phyloP scores from a whole-genome alignment of 192 early-diverging fungal species.

The Globomyces pollinis-pini region DNA sequence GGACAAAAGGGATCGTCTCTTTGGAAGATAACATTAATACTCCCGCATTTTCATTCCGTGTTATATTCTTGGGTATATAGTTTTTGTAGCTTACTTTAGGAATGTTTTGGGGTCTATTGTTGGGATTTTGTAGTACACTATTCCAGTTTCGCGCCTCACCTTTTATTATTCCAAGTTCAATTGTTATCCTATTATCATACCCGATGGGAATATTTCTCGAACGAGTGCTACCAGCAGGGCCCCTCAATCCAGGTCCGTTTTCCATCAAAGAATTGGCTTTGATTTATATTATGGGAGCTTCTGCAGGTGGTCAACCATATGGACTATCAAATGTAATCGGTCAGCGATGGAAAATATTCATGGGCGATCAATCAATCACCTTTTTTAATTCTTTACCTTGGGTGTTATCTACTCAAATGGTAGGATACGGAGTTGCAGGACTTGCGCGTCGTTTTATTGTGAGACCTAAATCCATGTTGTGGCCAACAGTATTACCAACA shows the following conservation, averaged over 20 bases:
- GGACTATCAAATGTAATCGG: conserved; percentile 34
- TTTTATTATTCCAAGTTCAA: conserved; percentile 18
- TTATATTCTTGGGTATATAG: background rate
- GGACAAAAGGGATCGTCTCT: conserved; percentile 5
- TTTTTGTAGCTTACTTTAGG: too few species aligned
- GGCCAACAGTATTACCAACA: conserved; percentile 71
- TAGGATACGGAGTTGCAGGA: conserved; percentile 66
- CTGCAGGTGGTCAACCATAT: conserved; percentile 56
- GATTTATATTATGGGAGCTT: conserved; percentile 41
- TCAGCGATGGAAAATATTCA: conserved; percentile 11
- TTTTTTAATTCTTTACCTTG: conserved; percentile 23
- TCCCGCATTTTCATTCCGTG: background rate
- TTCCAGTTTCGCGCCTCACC: conserved; percentile 25
- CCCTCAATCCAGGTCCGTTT: conserved; percentile 41
- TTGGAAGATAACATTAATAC: conserved; percentile 1
- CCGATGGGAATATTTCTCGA: conserved; percentile 65
- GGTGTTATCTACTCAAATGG: conserved; percentile 60
- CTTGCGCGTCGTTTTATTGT: conserved; percentile 74
- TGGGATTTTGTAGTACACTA: conserved; percentile 17
- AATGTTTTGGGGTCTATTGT: conserved; percentile 14
- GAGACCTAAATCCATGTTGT: conserved; percentile 76
- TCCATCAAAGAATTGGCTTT: conserved; percentile 44
- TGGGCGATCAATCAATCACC: conserved; percentile 15
- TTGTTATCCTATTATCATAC: conserved; percentile 70
- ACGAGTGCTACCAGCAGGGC: conserved; percentile 43